Evolutionary conservation across 495 filamentous ascomycete genomes (phyloP).

Genomic region (Clavariopsis aquatica): DNA sequence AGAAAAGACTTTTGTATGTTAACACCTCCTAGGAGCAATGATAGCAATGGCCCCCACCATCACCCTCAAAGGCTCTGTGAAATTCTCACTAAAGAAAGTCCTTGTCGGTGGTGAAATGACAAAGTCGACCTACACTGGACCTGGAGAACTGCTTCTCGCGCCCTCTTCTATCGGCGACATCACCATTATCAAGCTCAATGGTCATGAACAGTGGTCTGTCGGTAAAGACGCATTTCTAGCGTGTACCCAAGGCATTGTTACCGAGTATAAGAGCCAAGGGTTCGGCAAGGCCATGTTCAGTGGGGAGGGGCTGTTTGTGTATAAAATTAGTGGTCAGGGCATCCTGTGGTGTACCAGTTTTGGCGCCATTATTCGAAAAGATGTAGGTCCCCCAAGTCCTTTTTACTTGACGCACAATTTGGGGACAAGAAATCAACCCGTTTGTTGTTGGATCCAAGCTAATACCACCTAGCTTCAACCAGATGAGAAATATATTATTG

Average conservation of each 20-base stretch:
- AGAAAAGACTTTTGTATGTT: too few relatives aligned
- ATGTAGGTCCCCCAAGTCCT: slow-evolving; percentile 59
- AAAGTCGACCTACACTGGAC: slow-evolving; percentile 81
- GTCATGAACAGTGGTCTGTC: slow-evolving; percentile 73
- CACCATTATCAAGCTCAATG: slow-evolving; percentile 70
- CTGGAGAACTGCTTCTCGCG: slow-evolving; percentile 84
- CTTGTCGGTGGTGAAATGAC: slow-evolving; percentile 78
- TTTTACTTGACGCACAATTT: background rate
- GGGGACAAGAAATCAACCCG: background rate
- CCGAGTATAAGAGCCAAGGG: slow-evolving; percentile 83
- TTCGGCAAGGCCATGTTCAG: slow-evolving; percentile 92
- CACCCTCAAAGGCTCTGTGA: slow-evolving; percentile 74
- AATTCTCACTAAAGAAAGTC: slow-evolving; percentile 83
- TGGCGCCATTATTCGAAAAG: slow-evolving; percentile 92
- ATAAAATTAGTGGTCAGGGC: slow-evolving; percentile 77
- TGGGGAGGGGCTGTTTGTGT: slow-evolving; percentile 89
- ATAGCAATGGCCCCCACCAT: slow-evolving; percentile 91
- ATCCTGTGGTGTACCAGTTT: slow-evolving; percentile 88
- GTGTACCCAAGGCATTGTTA: slow-evolving; percentile 72
- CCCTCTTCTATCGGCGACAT: slow-evolving; percentile 84
- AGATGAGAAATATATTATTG: slow-evolving; percentile 84
- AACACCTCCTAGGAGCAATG: slow-evolving; percentile 66
- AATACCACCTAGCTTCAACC: slow-evolving; percentile 76
- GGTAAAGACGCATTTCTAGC: slow-evolving; percentile 80
- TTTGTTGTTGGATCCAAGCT: too few relatives aligned